These are phyloP conservation scores for Phylloporus arenicola DNA, from an alignment of 768 basidiomycete genomes.

Conservation along the genomic window DNA sequence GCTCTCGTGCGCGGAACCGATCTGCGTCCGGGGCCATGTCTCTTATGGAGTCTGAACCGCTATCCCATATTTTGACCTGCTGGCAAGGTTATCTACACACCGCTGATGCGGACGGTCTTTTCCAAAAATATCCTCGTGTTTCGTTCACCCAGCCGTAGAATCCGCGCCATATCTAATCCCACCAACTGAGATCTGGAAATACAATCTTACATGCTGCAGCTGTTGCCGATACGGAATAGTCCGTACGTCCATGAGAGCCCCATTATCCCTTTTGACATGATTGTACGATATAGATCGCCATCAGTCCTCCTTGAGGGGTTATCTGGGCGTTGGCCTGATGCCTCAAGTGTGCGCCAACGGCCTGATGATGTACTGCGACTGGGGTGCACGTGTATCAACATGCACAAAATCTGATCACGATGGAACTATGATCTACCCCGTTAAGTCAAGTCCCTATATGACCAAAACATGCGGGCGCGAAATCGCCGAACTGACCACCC, in stretches of 20 bases:
- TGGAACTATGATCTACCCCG: constrained; percentile 3
- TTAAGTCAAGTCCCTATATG: constrained; percentile 13
- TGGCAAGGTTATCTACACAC: not conserved
- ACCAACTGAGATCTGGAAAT: constrained; percentile 17
- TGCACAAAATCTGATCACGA: constrained; percentile 8
- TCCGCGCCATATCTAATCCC: constrained; percentile 20
- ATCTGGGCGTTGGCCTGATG: constrained; percentile 19
- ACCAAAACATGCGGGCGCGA: constrained; percentile 12
- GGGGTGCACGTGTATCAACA: constrained; percentile 23
- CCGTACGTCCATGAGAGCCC: constrained; percentile 25
- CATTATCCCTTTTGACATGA: constrained; percentile 14
- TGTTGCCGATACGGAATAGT: constrained; percentile 16
- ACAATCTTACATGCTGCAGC: constrained; percentile 15
- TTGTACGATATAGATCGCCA: constrained; percentile 22
- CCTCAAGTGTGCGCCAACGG: constrained; percentile 11
- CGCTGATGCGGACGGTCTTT: constrained; percentile 1
- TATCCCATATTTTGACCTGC: not conserved
- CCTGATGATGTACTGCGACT: constrained; percentile 6
- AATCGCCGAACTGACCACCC: constrained; percentile 13
- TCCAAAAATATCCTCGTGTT: constrained; percentile 3
- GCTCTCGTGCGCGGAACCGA: constrained; percentile 4
- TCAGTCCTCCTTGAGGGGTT: constrained; percentile 15
- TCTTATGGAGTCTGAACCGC: constrained; percentile 1
- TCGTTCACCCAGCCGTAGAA: constrained; percentile 13
- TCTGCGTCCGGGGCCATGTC: not conserved